These are phyloP conservation scores for Aspergillus novofumigatus DNA, from an alignment of 2,329 filamentous ascomycete species.

Conservation along the genomic window DNA sequence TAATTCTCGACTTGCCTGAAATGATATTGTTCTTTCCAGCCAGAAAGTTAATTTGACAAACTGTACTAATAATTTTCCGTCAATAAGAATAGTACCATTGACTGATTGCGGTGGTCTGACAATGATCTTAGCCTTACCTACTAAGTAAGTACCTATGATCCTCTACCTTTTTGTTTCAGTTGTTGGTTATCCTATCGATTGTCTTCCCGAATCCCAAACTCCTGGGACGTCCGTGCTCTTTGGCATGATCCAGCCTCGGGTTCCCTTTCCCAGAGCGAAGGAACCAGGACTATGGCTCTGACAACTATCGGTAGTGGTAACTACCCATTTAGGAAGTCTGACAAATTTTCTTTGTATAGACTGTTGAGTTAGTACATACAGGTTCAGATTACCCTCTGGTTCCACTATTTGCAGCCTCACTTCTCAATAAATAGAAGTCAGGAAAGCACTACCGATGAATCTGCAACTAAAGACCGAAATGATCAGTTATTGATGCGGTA, in stretches of 20 bases:
- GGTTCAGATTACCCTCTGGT: background rate
- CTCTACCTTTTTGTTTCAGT: background rate
- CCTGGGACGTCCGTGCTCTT: constrained; percentile 21
- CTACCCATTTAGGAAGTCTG: background rate
- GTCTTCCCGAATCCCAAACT: background rate
- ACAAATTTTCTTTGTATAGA: background rate
- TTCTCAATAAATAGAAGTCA: background rate
- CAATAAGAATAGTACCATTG: background rate
- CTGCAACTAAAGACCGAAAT: background rate
- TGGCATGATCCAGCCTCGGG: background rate
- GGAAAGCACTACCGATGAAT: background rate
- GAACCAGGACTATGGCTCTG: background rate
- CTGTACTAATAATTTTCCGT: background rate
- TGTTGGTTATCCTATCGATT: background rate
- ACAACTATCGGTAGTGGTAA: background rate
- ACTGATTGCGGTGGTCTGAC: background rate
- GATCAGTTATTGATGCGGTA: background rate
- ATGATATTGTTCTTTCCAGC: background rate
- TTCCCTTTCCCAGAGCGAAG: background rate
- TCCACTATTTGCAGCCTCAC: background rate
- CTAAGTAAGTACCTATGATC: background rate
- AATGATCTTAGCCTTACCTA: no score
- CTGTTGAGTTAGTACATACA: background rate
- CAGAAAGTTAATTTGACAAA: background rate
- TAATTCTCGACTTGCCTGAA: background rate